Conservation (phyloP, 73 alveolate species). For the Uronychia setigera region DNA sequence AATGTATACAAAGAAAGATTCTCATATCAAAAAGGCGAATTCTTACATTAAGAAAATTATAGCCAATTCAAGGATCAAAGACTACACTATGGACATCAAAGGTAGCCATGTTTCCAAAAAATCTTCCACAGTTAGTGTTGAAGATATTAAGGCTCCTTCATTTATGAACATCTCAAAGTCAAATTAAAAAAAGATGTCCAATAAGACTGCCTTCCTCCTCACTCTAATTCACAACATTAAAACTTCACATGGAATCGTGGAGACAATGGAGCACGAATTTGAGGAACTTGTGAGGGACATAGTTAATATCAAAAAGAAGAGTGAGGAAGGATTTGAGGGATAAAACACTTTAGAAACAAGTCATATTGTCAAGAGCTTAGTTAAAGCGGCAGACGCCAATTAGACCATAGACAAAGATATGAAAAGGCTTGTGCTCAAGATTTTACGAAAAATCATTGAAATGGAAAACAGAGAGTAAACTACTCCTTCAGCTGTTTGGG, state of each 20-base stretch:
- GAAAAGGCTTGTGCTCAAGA: conserved; percentile 22
- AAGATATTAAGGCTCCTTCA: neutral
- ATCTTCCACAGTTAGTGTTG: neutral
- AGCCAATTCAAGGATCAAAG: neutral
- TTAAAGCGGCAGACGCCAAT: conserved; percentile 18
- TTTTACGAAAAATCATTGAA: conserved; percentile 41
- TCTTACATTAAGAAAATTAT: neutral
- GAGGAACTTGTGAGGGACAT: conserved; percentile 12
- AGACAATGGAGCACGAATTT: conserved; percentile 36
- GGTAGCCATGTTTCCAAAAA: neutral
- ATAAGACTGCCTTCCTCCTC: neutral
- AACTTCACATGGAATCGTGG: neutral
- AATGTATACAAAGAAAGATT: conserved; percentile 10
- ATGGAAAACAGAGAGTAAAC: conserved; percentile 38
- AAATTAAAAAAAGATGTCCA: neutral
- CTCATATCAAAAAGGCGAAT: neutral
- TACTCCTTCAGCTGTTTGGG: conserved; percentile 20
- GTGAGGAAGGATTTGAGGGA: conserved; percentile 48
- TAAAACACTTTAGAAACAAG: conserved; percentile 44
- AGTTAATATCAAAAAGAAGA: conserved; percentile 25
- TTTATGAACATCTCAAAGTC: neutral
- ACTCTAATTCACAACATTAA: neutral
- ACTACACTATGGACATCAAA: neutral
- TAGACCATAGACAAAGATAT: conserved; percentile 23
- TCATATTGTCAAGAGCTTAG: conserved; percentile 31